phyloP scores from a whole-genome alignment of 2,329 filamentous ascomycete genomes.

The Knufia fluminis region DNA sequence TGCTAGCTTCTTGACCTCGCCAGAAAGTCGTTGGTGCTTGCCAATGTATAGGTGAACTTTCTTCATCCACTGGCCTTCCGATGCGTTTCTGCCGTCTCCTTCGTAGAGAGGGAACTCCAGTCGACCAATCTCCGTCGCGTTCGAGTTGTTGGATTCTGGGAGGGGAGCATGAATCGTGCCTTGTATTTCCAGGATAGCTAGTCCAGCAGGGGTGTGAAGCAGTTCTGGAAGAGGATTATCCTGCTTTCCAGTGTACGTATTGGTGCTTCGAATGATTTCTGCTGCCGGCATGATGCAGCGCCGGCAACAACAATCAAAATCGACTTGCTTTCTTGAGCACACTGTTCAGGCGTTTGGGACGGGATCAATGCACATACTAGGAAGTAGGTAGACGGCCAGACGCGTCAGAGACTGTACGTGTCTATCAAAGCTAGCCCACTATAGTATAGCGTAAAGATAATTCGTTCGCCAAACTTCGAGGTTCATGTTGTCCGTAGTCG shows the following conservation, averaged over 20 bases:
- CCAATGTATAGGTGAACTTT: slow-evolving; percentile 81
- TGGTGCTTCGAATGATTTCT: not conserved
- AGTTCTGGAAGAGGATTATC: slow-evolving; percentile 64
- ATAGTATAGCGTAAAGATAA: too few species aligned
- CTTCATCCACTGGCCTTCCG: slow-evolving; percentile 75
- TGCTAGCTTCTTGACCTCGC: slow-evolving; percentile 78
- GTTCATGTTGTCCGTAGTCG: too few species aligned
- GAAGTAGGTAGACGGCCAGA: too few species aligned
- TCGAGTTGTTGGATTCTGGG: slow-evolving; percentile 13
- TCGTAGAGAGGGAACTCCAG: slow-evolving; percentile 68
- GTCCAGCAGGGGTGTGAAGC: slow-evolving; percentile 77
- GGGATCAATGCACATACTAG: too few species aligned
- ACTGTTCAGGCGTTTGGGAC: too few species aligned
- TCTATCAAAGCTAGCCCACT: too few species aligned
- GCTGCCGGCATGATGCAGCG: not conserved
- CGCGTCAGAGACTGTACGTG: too few species aligned
- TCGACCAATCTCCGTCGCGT: slow-evolving; percentile 53
- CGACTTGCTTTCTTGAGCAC: not conserved
- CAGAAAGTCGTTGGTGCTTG: slow-evolving; percentile 76
- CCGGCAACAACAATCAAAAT: not conserved
- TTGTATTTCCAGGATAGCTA: slow-evolving; percentile 87
- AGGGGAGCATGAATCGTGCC: slow-evolving; percentile 72
- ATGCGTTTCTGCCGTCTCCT: slow-evolving; percentile 40
- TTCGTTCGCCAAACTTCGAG: too few species aligned
- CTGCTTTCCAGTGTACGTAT: not conserved